Evolutionary conservation across 176 grass and related monocot genomes (phyloP), one percentile per base, ranked within the genome.

Genomic region (Hordeum marinum): DNA sequence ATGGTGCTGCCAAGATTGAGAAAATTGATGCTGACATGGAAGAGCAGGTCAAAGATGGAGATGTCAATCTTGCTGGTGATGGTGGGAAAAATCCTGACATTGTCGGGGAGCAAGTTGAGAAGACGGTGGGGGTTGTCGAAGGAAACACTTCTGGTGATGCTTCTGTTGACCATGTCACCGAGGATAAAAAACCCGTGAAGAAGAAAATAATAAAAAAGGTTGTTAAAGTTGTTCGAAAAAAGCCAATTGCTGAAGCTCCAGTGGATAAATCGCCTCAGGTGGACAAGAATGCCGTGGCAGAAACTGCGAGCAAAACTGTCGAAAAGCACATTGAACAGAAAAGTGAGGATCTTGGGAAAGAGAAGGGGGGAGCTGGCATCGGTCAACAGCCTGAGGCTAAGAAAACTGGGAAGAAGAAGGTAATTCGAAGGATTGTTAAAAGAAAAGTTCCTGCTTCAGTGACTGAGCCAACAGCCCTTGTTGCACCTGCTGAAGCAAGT

Each of bases 121-220:
- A 87, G 55, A 86, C 4, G 3, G 58, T 10, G 54, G 71, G 54
- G 17, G 86, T 80, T 60, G 75, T 84, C 72, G 79, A 90, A 62
- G 87, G 11, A 15, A 82, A 85, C 80, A 77, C 48, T 74, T 31
- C 57, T 10, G 88, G 39, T 69, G 88, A 84, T 2, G n/a, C 71
- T 32, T 61, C 88, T 80, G 36, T 81, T 83, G 96, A 92, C 4
- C 62, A 57, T 52, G 81, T n/a, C 0, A 39, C 46, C 68, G 81
- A 84, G 46, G 69, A 83, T 74, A 90, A 96, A 84, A 99, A 96
- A 46, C 60, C 88, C 26, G 84, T 32, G 6, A 99, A 94, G 85
- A 99, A 92, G 94, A 99, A 96, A 84, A 85, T 96, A 57, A 83
- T 99, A 34, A 99, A 96, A 85, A 95, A 95, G 81, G 76, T 99